A percentile compares a stretch with the other conserved stretches of the same genome.
phyloP scores from a whole-genome alignment of 2,329 filamentous ascomycete genomes.

The Cercospora brassicicola region DNA sequence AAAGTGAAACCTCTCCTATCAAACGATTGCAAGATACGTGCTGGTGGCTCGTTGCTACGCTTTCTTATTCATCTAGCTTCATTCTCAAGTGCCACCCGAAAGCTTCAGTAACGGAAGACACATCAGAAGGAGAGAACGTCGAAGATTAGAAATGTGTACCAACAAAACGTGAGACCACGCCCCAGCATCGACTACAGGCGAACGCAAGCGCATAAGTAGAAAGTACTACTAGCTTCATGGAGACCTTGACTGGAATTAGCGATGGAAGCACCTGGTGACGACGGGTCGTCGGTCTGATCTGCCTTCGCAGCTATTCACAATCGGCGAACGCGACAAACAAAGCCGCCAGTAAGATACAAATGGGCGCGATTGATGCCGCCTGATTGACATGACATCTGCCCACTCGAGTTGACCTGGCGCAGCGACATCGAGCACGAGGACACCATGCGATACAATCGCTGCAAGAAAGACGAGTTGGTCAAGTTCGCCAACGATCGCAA shows the following conservation, averaged over 20 bases:
- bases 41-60: background rate
- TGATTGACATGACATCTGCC: background rate
- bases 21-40: background rate
- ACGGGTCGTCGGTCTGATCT: background rate
- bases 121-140: background rate
- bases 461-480: constrained; percentile 17
- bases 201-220: background rate
- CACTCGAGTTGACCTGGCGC: background rate
- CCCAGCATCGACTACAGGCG: background rate
- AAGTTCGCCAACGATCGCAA: constrained; percentile 16
- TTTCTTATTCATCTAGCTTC: background rate
- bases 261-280: background rate
- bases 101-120: background rate
- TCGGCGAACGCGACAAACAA: background rate
- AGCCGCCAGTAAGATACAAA: background rate
- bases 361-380: background rate
- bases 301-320: background rate
- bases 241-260: background rate
- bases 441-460: constrained; percentile 17
- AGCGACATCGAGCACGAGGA: background rate
- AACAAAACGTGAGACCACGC: too few species aligned
- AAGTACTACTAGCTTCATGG: background rate
- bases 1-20: constrained; percentile 6
- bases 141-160: background rate
- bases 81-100: background rate